phyloP scores from a whole-genome alignment of 345 rosid genomes.

The Eucalyptus cloeziana region DNA sequence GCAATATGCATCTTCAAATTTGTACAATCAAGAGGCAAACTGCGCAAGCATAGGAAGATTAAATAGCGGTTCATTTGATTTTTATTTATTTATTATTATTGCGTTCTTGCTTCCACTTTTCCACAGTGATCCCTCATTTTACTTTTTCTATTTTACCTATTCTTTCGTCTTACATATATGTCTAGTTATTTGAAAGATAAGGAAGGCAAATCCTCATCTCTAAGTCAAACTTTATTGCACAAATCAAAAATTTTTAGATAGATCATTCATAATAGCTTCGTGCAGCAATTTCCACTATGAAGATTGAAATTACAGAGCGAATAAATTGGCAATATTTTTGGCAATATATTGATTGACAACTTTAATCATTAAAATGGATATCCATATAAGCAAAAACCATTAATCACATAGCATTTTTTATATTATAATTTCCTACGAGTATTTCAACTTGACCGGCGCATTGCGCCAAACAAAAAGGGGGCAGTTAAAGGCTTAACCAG shows the following conservation, averaged over 20 bases:
- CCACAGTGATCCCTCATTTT: neutral
- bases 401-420: neutral
- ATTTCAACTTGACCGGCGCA: neutral
- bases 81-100: neutral
- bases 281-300: neutral
- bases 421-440: neutral
- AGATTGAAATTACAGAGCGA: neutral
- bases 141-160: neutral
- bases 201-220: neutral
- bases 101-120: neutral
- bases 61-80: neutral
- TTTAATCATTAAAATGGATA: neutral
- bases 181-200: neutral
- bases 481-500: neutral
- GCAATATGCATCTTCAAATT: neutral
- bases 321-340: neutral
- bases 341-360: neutral
- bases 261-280: neutral
- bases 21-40: neutral
- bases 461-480: neutral
- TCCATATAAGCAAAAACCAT: neutral
- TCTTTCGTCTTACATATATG: neutral
- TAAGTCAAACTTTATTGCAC: neutral
- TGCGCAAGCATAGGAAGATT: neutral
- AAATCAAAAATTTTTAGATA: neutral